Percentiles rank a stretch among this genome's conserved stretches.
Evolutionary conservation across 169 alveolate genomes (phyloP).

Genomic region (Plasmodium blacklocki): DNA sequence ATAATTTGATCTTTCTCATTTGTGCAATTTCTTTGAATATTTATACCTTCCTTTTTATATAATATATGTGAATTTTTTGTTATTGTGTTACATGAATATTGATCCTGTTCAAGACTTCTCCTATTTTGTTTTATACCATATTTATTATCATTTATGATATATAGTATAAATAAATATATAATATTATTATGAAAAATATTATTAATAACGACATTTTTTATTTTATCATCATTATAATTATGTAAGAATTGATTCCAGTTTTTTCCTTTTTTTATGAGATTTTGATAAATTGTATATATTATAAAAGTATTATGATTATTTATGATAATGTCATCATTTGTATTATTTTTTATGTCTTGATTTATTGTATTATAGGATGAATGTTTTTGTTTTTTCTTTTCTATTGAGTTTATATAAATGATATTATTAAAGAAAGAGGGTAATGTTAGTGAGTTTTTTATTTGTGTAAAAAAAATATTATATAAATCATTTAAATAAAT

Average conservation of each 20-base stretch:
- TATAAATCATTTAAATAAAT: constrained; percentile 60
- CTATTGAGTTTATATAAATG: constrained; percentile 17
- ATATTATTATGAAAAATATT: constrained; percentile 69
- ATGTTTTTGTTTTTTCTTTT: no score
- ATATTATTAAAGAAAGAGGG: constrained; percentile 71
- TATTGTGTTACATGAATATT: background rate
- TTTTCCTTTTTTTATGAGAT: constrained; percentile 23
- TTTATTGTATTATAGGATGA: background rate
- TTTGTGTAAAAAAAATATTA: constrained; percentile 51
- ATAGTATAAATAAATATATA: constrained; percentile 57
- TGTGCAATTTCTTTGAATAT: background rate
- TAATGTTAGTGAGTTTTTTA: constrained; percentile 39
- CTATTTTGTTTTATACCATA: constrained; percentile 9
- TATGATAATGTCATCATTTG: background rate
- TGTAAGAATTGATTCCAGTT: constrained; percentile 44
- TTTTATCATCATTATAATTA: constrained; percentile 47
- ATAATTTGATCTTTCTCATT: background rate
- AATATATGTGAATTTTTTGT: background rate
- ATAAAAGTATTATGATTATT: background rate
- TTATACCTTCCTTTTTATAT: background rate
- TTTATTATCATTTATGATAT: constrained; percentile 65
- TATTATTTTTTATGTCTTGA: background rate
- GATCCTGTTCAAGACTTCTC: no score
- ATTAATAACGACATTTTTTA: constrained; percentile 46
- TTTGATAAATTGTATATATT: constrained; percentile 14